These are phyloP conservation scores for Gaillardinia entomophila DNA, from an alignment of 805 yeast genomes.

Conservation along the genomic window DNA sequence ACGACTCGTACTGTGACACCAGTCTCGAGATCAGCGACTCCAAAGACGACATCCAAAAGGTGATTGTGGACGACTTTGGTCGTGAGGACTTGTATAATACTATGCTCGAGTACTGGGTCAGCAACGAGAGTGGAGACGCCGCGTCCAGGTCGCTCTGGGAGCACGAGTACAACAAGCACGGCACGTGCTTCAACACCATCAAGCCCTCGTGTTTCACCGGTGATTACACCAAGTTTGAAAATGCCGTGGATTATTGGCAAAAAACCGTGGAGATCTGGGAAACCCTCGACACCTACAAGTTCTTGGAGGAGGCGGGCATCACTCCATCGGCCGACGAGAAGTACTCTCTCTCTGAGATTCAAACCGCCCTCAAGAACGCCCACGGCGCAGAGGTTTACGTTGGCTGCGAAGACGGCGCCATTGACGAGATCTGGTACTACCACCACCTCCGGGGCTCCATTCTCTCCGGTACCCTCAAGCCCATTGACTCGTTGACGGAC, in stretches of 20 bases:
- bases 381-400: conserved; percentile 56
- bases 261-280: conserved; percentile 54
- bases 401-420: conserved; percentile 45
- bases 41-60: conserved; percentile 28
- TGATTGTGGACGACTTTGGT: conserved; percentile 28
- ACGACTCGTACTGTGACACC: conserved; percentile 70
- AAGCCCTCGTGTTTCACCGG: conserved; percentile 60
- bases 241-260: conserved; percentile 67
- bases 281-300: conserved; percentile 59
- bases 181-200: conserved; percentile 82
- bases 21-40: conserved; percentile 50
- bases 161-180: conserved; percentile 93
- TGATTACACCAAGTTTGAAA: conserved; percentile 22
- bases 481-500: conserved; percentile 3
- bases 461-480: conserved; percentile 38
- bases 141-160: conserved; percentile 65
- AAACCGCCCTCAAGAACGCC: conserved; percentile 43
- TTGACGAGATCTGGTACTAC: conserved; percentile 76
- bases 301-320: conserved; percentile 65
- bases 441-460: conserved; percentile 72
- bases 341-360: conserved; percentile 52
- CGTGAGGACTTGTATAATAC: conserved; percentile 49
- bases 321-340: conserved; percentile 54
- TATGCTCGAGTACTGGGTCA: conserved; percentile 67
- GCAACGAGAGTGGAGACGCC: conserved; percentile 63